Base-by-base conservation (phyloP, 768 basidiomycete species). In the Boletus coccyginus region DNA sequence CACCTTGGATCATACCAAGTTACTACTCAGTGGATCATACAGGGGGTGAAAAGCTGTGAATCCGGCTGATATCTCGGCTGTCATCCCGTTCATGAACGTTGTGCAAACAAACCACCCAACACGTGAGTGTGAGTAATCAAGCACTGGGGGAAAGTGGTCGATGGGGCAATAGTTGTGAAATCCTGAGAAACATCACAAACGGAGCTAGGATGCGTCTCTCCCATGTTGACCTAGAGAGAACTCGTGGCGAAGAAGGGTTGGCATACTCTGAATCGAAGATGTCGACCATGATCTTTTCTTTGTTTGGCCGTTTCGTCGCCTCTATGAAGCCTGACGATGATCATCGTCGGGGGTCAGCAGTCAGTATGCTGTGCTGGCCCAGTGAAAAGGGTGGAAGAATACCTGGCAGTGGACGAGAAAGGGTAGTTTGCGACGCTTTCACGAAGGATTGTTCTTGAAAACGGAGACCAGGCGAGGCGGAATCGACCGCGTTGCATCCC, bases 111-210 rank as follows among this genome's bases (percentile, higher is more conserved):
- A 48, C 2, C 1, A 8, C 8, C 17, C 29, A 21, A 31, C 7
- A 4, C 1, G 17, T 27, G 46, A 31, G 44, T 3, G 35, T 5
- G 40, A 11, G 13, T 44, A 52, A n/a, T 66, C 58, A n/a, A 56
- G 14, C 8, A 43, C 55, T 0, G 56, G 56, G 7, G 63, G 59
- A 12, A 55, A 65, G 46, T 64, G 3, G 60, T 62, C 19, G 38
- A 61, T 8, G 63, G 60, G 8, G 62, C 45, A 12, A 65, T 42
- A 27, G 62, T 29, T 24, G 60, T 52, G 27, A 62, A 65, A 3
- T 42, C 48, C 29, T 9, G 42, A 16, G 46, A 14, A 2, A 56
- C 32, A 10, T 44, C 38, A 10, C 29, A 29, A 43, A 14, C 6
- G 3, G 46, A 33, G 12, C 29, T 44, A n/a, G 29, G 27, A 9